Base-by-base conservation (phyloP, 805 yeast species). In the Suhomyces sp. region DNA sequence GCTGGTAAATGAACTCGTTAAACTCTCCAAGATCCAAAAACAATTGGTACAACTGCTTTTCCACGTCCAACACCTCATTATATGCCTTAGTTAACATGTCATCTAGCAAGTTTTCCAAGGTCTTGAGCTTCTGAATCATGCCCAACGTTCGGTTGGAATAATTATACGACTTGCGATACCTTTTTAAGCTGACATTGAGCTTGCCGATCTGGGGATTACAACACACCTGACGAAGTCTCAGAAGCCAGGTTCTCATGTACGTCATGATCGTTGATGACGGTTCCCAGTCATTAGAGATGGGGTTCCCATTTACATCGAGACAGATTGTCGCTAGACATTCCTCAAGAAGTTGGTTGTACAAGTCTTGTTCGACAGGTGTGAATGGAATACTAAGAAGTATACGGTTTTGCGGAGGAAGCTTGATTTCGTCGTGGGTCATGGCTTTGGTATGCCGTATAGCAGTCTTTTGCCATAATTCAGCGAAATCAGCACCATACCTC, bases 401-500 rank as follows among this genome's bases (percentile, higher is more conserved):
- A 49, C 96, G 76, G 3, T 78, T 77, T 65, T 94, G 99, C 0
- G 83, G 82, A 0, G 99, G 99, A 8, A 94, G 73, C 41, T 76
- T 65, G 13, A 94, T 84, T 60, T 93, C 96, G 46, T 82, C 78
- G 35, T 83, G 81, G 0, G 94, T 97, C 86, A 87, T 84, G 12
- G 84, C 79, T 61, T 90, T 91, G 0, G 97, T 87, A 64, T 94
- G 98, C 35, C 99, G 73, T 8, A 92, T 66, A 15, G 90, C 80
- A 5, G 87, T 62, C 0, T 64, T 49, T 6, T 72, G 69, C 74
- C 92, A 86, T 5, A 90, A 61, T 26, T 47, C 76, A 4, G 67
- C 56, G 47, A 76, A 76, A 40, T 72, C 76, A 6, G 44, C 40
- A 17, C 19, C 27, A 15, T 24, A 19, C 1, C n/a, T 47, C 6